Conservation (phyloP, 2,329 filamentous ascomycete species). For the Sordariomycetes sp. region DNA sequence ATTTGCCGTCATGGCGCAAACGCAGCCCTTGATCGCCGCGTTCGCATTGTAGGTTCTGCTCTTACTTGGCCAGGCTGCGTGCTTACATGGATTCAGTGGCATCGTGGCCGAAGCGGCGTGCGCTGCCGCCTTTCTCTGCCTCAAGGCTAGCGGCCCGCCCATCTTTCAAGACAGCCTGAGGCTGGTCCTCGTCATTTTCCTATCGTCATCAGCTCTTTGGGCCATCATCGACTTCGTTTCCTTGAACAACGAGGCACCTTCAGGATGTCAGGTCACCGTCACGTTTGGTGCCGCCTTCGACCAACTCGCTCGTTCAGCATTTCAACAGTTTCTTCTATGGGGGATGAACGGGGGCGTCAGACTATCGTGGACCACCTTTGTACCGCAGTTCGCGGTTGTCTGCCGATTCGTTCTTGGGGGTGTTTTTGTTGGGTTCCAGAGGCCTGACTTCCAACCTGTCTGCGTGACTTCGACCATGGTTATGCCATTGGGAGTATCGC, state of each 20-base stretch:
- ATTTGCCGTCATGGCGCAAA: conserved; percentile 1
- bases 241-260: conserved; percentile 31
- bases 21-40: conserved; percentile 40
- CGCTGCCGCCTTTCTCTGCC: conserved; percentile 33
- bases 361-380: conserved; percentile 24
- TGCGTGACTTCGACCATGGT: conserved; percentile 40
- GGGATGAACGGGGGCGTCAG: conserved; percentile 27
- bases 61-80: not conserved
- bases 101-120: conserved; percentile 43
- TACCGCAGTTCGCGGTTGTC: conserved; percentile 37
- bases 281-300: conserved; percentile 46
- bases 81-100: conserved; percentile 26
- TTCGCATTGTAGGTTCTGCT: conserved; percentile 37
- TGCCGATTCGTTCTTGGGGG: conserved; percentile 42
- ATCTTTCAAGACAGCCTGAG: conserved; percentile 49
- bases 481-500: conserved; percentile 32
- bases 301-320: conserved; percentile 42
- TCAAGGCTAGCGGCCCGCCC: conserved; percentile 36
- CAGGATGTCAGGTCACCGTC: conserved; percentile 41
- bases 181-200: conserved; percentile 52
- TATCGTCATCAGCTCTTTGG: conserved; percentile 43
- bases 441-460: conserved; percentile 37
- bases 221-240: conserved; percentile 41
- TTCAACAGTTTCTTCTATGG: conserved; percentile 48
- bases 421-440: conserved; percentile 44